phyloP scores from a whole-genome alignment of 768 basidiomycete species.

The Guyanaporus albipodus region DNA sequence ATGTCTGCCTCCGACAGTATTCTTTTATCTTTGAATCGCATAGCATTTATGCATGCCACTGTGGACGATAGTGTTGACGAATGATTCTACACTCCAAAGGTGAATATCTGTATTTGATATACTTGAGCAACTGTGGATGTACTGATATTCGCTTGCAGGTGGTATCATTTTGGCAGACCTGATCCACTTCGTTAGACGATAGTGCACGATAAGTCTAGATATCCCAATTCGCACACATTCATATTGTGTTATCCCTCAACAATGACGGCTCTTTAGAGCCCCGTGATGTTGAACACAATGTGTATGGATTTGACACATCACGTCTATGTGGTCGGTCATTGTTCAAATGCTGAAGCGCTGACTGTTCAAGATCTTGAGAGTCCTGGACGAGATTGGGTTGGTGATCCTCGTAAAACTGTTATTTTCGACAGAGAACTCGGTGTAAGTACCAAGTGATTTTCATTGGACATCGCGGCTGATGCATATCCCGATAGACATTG shows the following conservation, averaged over 20 bases:
- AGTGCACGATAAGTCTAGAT: slow-evolving; percentile 24
- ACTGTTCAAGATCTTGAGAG: slow-evolving; percentile 10
- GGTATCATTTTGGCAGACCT: slow-evolving; percentile 2
- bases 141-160: background rate
- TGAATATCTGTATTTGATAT: background rate
- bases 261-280: slow-evolving; percentile 12
- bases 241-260: slow-evolving; percentile 36
- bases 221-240: slow-evolving; percentile 35
- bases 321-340: slow-evolving; percentile 11
- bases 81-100: slow-evolving; percentile 47
- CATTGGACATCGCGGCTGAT: too few relatives aligned
- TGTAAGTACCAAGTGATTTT: too few relatives aligned
- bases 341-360: slow-evolving; percentile 5
- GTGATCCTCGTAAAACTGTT: slow-evolving; percentile 5
- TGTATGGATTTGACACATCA: slow-evolving; percentile 23
- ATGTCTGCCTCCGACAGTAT: too few relatives aligned
- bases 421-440: background rate
- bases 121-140: fast-evolving
- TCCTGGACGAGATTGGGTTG: slow-evolving; percentile 6
- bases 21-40: background rate
- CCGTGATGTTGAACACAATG: slow-evolving; percentile 1
- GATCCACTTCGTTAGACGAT: slow-evolving; percentile 3
- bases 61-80: slow-evolving; percentile 39
- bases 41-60: slow-evolving; percentile 25
- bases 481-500: too few relatives aligned